phyloP scores from a whole-genome alignment of 768 basidiomycete species.

The Hericium rajendrae region DNA sequence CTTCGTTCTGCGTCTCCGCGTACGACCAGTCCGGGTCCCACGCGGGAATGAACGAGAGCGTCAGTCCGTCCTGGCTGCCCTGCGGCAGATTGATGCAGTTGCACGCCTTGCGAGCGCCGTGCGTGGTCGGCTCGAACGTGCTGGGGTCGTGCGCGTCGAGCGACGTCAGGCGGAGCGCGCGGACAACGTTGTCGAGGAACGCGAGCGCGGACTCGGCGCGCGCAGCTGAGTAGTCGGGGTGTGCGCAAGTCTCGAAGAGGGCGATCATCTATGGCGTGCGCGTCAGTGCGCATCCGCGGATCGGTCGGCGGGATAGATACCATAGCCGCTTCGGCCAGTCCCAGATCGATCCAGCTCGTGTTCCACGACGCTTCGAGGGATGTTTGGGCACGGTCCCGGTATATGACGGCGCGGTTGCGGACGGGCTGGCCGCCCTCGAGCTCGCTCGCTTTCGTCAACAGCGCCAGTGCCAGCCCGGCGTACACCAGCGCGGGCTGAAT shows the following conservation, averaged over 20 bases:
- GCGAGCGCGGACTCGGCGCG: conserved; percentile 44
- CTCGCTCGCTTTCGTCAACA: conserved; percentile 65
- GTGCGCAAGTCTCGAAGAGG: conserved; percentile 67
- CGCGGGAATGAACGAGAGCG: conserved; percentile 37
- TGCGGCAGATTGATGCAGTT: conserved; percentile 27
- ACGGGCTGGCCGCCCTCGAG: conserved; percentile 45
- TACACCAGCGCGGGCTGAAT: conserved; percentile 69
- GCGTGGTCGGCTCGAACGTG: conserved; percentile 33
- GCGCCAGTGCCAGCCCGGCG: conserved; percentile 59
- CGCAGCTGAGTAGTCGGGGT: conserved; percentile 52
- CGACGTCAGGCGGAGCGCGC: conserved; percentile 41
- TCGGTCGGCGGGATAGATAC: conserved; percentile 23
- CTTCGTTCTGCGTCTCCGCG: conserved; percentile 52
- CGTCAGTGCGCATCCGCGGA: neutral
- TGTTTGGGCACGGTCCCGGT: conserved; percentile 46
- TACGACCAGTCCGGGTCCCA: conserved; percentile 55
- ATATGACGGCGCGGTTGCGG: conserved; percentile 44
- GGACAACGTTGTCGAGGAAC: conserved; percentile 57
- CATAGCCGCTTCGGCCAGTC: conserved; percentile 64
- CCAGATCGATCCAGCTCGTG: conserved; percentile 45
- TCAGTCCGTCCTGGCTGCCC: conserved; percentile 24
- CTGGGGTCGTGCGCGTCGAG: conserved; percentile 48
- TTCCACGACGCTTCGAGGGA: conserved; percentile 43
- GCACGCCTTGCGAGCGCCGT: conserved; percentile 41
- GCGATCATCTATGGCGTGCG: conserved; percentile 49